phyloP scores from a whole-genome alignment of 331 rosid species.

The Quercus phellos region DNA sequence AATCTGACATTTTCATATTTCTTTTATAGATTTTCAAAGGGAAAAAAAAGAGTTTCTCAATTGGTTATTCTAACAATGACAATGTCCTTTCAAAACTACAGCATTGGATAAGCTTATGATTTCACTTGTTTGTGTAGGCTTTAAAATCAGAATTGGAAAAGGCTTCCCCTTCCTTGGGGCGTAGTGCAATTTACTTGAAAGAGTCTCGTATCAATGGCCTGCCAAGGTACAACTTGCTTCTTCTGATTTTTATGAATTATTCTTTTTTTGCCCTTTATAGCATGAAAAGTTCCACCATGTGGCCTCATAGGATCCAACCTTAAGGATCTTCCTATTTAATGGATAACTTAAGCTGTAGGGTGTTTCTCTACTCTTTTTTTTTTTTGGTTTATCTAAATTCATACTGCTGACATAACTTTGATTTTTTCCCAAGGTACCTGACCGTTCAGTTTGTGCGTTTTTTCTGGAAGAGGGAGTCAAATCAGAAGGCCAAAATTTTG shows the following conservation, averaged over 20 bases:
- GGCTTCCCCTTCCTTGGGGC: slow-evolving; percentile 83
- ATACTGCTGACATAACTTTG: slow-evolving; percentile 16
- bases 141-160: slow-evolving; percentile 93
- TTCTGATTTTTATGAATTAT: not conserved
- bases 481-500: slow-evolving; percentile 97
- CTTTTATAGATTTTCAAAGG: not conserved
- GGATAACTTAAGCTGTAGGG: not conserved
- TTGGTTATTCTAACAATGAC: slow-evolving; percentile 2
- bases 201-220: slow-evolving; percentile 90
- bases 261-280: not conserved
- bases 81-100: not conserved
- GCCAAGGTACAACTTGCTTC: slow-evolving; percentile 54
- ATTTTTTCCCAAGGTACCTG: slow-evolving; percentile 58
- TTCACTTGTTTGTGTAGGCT: slow-evolving; percentile 49
- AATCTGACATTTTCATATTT: not conserved
- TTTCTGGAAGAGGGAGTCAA: slow-evolving; percentile 99
- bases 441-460: slow-evolving; percentile 96
- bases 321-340: not conserved
- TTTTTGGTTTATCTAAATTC: not conserved
- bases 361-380: not conserved
- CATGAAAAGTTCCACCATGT: not conserved
- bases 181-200: slow-evolving; percentile 76
- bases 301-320: not conserved
- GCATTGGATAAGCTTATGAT: slow-evolving; percentile 6
- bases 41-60: not conserved